Conservation (phyloP, 306 rosid species). For the Spatholobus suberectus region DNA sequence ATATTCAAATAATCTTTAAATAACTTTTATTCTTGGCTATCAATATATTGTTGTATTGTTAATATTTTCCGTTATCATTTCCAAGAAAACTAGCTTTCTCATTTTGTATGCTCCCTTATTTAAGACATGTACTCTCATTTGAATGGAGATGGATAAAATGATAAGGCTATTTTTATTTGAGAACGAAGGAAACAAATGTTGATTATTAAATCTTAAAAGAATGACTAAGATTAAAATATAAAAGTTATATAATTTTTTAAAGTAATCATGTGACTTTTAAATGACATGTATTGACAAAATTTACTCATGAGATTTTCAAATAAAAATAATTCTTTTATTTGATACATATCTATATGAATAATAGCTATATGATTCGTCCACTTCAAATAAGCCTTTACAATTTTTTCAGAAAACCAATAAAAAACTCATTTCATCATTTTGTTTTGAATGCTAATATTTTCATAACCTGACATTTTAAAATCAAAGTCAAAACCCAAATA, state of each 20-base stretch:
- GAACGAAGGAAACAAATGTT: neutral
- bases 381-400: neutral
- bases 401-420: neutral
- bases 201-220: neutral
- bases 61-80: neutral
- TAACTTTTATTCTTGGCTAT: neutral
- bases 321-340: neutral
- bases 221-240: neutral
- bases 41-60: neutral
- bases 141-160: neutral
- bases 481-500: neutral
- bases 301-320: neutral
- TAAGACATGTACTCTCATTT: neutral
- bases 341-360: neutral
- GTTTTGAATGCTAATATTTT: neutral
- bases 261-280: neutral
- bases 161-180: neutral
- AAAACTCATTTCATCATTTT: too few relatives aligned
- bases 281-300: neutral
- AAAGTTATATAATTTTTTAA: neutral
- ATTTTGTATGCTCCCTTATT: neutral
- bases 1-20: neutral
- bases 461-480: neutral
- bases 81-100: neutral
- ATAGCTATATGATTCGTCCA: neutral